Conservation (phyloP, 164 flowering plant species). For the Nymphaea colorata region DNA sequence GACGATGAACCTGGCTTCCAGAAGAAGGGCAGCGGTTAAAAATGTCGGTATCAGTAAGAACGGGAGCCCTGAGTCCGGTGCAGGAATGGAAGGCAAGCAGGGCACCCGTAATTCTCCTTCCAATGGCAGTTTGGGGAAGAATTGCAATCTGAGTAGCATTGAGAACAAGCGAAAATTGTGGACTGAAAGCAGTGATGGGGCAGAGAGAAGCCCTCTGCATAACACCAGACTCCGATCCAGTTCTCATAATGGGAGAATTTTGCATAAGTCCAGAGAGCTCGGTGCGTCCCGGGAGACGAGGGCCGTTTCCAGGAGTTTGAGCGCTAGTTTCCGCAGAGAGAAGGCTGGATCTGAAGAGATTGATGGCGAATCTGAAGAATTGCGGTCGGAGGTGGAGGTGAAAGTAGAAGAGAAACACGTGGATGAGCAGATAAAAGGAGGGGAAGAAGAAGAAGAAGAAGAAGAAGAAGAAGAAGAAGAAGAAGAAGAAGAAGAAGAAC, state of each 20-base stretch:
- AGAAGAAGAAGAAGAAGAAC: conserved; percentile 18
- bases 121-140: not conserved
- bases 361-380: conserved; percentile 14
- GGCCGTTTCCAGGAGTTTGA: conserved; percentile 1
- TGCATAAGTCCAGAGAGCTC: not conserved
- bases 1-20: not conserved
- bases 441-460: conserved; percentile 17
- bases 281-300: conserved; percentile 11
- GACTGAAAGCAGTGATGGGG: conserved; percentile 9
- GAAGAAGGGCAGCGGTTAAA: not conserved
- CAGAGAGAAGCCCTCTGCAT: conserved; percentile 17
- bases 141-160: conserved; percentile 7
- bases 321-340: conserved; percentile 10
- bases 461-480: conserved; percentile 9
- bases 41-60: not conserved
- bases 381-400: conserved; percentile 27
- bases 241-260: not conserved
- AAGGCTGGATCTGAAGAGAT: conserved; percentile 14
- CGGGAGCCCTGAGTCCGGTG: not conserved
- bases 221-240: conserved; percentile 10
- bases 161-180: conserved; percentile 51
- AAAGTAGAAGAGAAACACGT: conserved; percentile 17
- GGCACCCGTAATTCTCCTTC: not conserved
- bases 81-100: not conserved
- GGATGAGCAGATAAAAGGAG: conserved; percentile 16